Evolutionary conservation across 2,329 filamentous ascomycete species (phyloP), one percentile per base, ranked within the genome.

Genomic region (Allantophomopsis lycopodina): DNA sequence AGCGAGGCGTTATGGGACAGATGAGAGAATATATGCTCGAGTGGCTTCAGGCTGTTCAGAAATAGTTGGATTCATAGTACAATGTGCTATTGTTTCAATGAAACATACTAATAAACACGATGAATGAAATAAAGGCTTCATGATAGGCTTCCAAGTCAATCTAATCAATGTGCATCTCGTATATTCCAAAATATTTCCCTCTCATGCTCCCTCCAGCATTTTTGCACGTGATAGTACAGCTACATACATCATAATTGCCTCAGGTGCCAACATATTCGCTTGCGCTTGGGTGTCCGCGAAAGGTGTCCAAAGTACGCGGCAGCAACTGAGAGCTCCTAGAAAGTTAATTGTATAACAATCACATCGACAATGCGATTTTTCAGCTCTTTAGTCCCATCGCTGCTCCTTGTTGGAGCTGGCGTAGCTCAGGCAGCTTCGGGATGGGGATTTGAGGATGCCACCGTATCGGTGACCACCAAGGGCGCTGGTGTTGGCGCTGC

Each of bases 371-470:
- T 66, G 62, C 61, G 55, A 51, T 53, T 65, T 43, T 48, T 62
- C 46, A 46, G 42, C 46, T 60, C 62, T 28, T 49, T 66, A 41
- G 44, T 64, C 41, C 56, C 62, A 44, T 62, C 62, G 30, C 47
- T 64, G 16, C 48, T 66, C 34, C 53, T 65, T 16, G 54, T 58
- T 18, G 54, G 59, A 44, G 60, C 60, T 39, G 64, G 62, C 16
- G 57, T 61, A 4, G 49, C 48, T 33, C 44, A 49, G 15, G 68
- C 68, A 38, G 61, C 59, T 50, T 63, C 61, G 36, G 71, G 73
- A 16, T 89, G 83, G 83, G 69, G 69, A 41, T 88, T 88, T 51
- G 71, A 81, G 47, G 82, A 87, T 60, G 83, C 71, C 47, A 76
- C 70, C 44, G 65, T 88, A 47, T 69, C 75, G 7, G 66, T 88